Evolutionary conservation across 768 basidiomycete genomes (phyloP).

Genomic region (Rubroboletus satanas): DNA sequence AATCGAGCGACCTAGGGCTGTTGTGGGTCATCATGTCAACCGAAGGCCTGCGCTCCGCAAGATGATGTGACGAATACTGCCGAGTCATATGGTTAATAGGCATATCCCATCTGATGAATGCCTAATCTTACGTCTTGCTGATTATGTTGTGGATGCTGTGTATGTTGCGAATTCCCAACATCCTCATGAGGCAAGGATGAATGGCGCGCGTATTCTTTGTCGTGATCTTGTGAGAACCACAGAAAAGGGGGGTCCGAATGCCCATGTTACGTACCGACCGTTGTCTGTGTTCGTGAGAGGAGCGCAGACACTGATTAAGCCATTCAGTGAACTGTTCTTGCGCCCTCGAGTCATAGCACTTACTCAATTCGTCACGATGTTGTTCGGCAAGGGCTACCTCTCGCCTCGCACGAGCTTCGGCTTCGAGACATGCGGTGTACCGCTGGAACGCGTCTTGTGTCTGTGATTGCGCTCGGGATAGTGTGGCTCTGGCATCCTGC

Average conservation of each 20-base stretch:
- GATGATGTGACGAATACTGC: constrained; percentile 33
- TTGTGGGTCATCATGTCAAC: constrained; percentile 33
- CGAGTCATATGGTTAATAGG: constrained; percentile 20
- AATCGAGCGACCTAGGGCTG: constrained; percentile 32
- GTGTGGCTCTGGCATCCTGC: constrained; percentile 54
- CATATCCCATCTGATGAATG: constrained; percentile 10
- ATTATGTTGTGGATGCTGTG: constrained; percentile 28
- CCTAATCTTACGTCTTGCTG: constrained; percentile 33
- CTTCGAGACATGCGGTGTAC: constrained; percentile 66
- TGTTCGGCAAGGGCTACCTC: constrained; percentile 63
- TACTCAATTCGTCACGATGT: constrained; percentile 59
- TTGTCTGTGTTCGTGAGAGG: constrained; percentile 35
- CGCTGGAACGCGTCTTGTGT: constrained; percentile 68
- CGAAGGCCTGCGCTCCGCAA: constrained; percentile 31
- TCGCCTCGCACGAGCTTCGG: constrained; percentile 62
- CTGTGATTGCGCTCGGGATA: constrained; percentile 65
- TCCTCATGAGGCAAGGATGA: constrained; percentile 31
- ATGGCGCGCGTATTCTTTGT: constrained; percentile 34
- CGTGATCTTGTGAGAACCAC: constrained; percentile 18
- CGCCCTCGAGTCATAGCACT: constrained; percentile 16
- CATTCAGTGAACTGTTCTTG: constrained; percentile 19
- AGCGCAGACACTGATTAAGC: constrained; percentile 29
- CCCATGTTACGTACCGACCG: constrained; percentile 30
- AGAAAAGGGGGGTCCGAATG: constrained; percentile 5
- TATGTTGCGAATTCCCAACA: constrained; percentile 27